Base-by-base conservation (phyloP, 1,284 basidiomycete genomes). In the Abortiporus biennis region DNA sequence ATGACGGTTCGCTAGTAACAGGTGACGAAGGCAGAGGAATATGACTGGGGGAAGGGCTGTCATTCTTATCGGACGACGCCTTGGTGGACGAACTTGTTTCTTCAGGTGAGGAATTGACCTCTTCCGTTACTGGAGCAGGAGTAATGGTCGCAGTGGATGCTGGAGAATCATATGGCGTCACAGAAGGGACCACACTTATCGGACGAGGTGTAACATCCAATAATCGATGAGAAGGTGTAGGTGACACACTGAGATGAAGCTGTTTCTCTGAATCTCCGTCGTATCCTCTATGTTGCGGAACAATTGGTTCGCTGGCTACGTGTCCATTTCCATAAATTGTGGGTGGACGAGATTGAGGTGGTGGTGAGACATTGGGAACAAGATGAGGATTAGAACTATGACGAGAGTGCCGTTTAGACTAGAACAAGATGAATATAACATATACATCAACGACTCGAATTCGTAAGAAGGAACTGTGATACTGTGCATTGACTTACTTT, bases 331-430 rank as follows among this genome's bases (percentile, higher is more conserved):
- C 40, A 21, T 39, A 27, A 17, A 43, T 32, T 27, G 44, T 33
- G 23, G 51, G 48, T 40, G 47, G 52, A 25, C 44, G 54, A 22
- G 48, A 43, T 17, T 46, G 52, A n/a, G 50, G 49, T 11, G 64
- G 64, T 0, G 64, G 54, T 3, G 62, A 46, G 22, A 57, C 54
- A 47, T 65, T 62, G 13, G 63, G 58, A 11, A 51, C 46, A 45
- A 60, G 42, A 48, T 58, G 57, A 36, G 54, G 51, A 24, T 59
- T 66, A 0, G 78, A 80, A n/a, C 65, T 47, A 23, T 66, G 72
- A 43, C 77, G 72, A 3, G 78, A 79, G 54, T 84, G 82, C 38
- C 83, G 71, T 62, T 86, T 87, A 9, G 84, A 75, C 84, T 87
- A 49, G 19, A 22, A 29, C 30, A 27, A 2, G 16, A 17, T n/a